Conservation (phyloP, 2,329 filamentous ascomycete genomes). For the Colletotrichum limetticola region DNA sequence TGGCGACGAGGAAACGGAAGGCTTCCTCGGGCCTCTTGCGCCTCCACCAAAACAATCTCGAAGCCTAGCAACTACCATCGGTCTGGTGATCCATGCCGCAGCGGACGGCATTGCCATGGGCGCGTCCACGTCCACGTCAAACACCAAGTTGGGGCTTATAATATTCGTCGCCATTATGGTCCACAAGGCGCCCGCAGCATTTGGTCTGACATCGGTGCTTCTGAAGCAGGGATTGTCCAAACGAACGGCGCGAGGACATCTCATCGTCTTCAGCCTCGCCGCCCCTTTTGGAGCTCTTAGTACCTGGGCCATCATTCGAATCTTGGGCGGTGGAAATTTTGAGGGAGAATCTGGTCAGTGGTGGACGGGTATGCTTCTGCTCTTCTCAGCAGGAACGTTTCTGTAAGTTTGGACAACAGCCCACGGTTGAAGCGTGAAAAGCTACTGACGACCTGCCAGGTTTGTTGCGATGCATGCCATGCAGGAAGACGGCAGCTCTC, state of each 20-base stretch:
- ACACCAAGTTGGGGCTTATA: conserved; percentile 84
- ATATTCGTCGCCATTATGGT: conserved; percentile 98
- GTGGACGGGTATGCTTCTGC: conserved; percentile 90
- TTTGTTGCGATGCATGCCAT: conserved; percentile 99
- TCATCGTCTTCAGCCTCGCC: conserved; percentile 91
- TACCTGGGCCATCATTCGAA: conserved; percentile 83
- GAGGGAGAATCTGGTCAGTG: conserved; percentile 76
- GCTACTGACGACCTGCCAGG: conserved; percentile 53
- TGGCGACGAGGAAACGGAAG: conserved; percentile 66
- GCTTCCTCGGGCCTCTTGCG: conserved; percentile 68
- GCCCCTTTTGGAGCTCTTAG: conserved; percentile 86
- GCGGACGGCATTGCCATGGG: conserved; percentile 97
- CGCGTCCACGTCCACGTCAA: conserved; percentile 81
- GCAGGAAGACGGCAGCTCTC: conserved; percentile 75
- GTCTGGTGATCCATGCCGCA: conserved; percentile 94
- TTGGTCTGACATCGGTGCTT: conserved; percentile 90
- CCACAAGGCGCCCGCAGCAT: conserved; percentile 95
- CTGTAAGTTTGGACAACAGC: conserved; percentile 68
- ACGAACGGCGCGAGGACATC: conserved; percentile 82
- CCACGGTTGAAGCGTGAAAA: neutral
- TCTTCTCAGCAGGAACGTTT: conserved; percentile 98
- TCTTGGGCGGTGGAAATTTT: conserved; percentile 72
- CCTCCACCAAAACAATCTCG: conserved; percentile 68
- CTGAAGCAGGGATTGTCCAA: conserved; percentile 93
- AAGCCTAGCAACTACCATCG: conserved; percentile 85